These are phyloP conservation scores for Phytophthora idaei DNA, from an alignment of 352 stramenopile genomes.

Conservation along the genomic window DNA sequence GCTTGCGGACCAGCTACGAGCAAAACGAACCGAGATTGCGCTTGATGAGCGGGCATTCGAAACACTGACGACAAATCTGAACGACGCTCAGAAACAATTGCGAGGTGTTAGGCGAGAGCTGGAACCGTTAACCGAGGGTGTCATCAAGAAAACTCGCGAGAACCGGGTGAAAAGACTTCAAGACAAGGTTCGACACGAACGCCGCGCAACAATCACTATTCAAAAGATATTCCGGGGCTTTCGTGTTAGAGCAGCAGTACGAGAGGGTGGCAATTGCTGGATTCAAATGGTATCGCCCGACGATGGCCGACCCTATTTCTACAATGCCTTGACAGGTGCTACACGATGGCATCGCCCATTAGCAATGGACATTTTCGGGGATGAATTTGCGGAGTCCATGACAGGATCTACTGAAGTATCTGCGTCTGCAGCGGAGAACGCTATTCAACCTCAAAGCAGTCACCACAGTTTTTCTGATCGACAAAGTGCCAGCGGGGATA, in stretches of 20 bases:
- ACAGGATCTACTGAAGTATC: not conserved
- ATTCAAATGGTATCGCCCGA: slow-evolving; percentile 50
- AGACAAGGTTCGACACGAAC: slow-evolving; percentile 68
- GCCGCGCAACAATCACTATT: slow-evolving; percentile 69
- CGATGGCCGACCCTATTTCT: slow-evolving; percentile 63
- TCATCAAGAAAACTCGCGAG: slow-evolving; percentile 79
- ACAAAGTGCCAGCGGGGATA: not conserved
- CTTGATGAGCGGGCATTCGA: slow-evolving; percentile 65
- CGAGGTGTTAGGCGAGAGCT: slow-evolving; percentile 76
- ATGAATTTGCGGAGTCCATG: slow-evolving; percentile 55
- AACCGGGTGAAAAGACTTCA: slow-evolving; percentile 72
- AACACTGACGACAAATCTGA: slow-evolving; percentile 55
- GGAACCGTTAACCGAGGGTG: slow-evolving; percentile 84
- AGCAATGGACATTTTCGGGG: slow-evolving; percentile 79
- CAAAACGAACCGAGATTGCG: slow-evolving; percentile 68
- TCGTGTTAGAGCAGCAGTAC: slow-evolving; percentile 66
- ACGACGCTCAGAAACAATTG: slow-evolving; percentile 73
- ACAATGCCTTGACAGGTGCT: slow-evolving; percentile 81
- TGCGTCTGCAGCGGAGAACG: not conserved
- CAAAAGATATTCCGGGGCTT: slow-evolving; percentile 85
- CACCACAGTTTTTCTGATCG: slow-evolving; percentile 4
- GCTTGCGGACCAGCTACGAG: slow-evolving; percentile 82
- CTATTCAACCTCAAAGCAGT: slow-evolving; percentile 7
- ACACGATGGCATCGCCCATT: slow-evolving; percentile 65
- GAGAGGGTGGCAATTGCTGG: slow-evolving; percentile 83